A percentile compares a stretch with the other conserved stretches of the same genome.
These are phyloP conservation scores for Cercospora berteroae DNA, from an alignment of 2,329 filamentous ascomycete genomes.

Conservation along the genomic window DNA sequence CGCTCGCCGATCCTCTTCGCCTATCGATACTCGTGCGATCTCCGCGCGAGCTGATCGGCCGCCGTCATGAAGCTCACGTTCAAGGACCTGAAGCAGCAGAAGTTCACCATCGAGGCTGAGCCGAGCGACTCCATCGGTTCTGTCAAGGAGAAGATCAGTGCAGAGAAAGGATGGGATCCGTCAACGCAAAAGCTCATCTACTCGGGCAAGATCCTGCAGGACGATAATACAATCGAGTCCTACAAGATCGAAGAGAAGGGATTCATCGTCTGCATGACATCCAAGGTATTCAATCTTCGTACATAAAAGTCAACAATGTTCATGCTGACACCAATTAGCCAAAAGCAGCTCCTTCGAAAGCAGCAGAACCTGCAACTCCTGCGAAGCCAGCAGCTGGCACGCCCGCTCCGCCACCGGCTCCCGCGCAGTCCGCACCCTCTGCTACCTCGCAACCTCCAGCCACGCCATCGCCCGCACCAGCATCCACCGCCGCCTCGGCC, in stretches of 20 bases:
- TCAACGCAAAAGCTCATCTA: conserved; percentile 95
- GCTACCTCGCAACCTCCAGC: conserved; percentile 52
- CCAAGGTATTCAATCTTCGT: conserved; percentile 64
- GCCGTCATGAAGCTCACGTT: conserved; percentile 66
- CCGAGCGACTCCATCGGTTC: conserved; percentile 83
- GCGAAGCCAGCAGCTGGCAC: conserved; percentile 41
- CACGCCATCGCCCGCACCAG: conserved; percentile 51
- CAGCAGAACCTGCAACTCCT: conserved; percentile 58
- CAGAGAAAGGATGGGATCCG: conserved; percentile 92
- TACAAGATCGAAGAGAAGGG: conserved; percentile 99
- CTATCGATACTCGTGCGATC: neutral
- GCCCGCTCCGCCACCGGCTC: conserved; percentile 43
- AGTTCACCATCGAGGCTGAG: conserved; percentile 94
- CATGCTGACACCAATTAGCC: conserved; percentile 52
- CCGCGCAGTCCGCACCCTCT: conserved; percentile 59
- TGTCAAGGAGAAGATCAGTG: conserved; percentile 88
- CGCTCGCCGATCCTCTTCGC: neutral
- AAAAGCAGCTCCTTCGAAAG: conserved; percentile 59
- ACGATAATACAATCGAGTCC: conserved; percentile 92
- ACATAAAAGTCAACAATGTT: neutral
- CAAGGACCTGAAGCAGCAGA: conserved; percentile 96
- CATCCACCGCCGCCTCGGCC: conserved; percentile 44
- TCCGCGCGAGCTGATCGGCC: conserved; percentile 17
- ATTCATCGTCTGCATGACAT: conserved; percentile 97
- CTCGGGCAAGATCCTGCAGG: conserved; percentile 97